phyloP scores from a whole-genome alignment of 2,329 filamentous ascomycete genomes.

The Diaporthe sp. region DNA sequence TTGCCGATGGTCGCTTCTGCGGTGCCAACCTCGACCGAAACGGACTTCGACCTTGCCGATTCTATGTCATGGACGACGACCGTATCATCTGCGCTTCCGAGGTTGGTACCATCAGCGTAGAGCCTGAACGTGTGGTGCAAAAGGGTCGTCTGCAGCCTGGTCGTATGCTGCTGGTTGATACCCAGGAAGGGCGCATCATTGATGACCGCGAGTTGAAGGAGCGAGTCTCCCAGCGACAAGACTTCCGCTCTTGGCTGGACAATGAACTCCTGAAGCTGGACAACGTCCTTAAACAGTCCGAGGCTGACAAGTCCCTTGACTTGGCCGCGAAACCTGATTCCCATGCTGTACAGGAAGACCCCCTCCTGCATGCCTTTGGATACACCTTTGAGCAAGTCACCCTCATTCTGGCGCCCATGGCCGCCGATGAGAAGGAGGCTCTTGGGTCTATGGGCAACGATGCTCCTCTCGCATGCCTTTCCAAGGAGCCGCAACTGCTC shows the following conservation, averaged over 20 bases:
- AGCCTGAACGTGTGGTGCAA: constrained; percentile 89
- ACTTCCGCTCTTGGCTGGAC: constrained; percentile 91
- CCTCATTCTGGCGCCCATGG: constrained; percentile 92
- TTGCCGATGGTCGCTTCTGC: constrained; percentile 95
- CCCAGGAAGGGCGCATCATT: constrained; percentile 87
- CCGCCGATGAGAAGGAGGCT: constrained; percentile 95
- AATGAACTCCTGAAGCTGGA: constrained; percentile 86
- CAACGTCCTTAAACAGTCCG: constrained; percentile 73
- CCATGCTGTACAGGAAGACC: constrained; percentile 82
- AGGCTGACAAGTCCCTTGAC: constrained; percentile 67
- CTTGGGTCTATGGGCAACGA: constrained; percentile 99
- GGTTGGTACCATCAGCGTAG: constrained; percentile 91
- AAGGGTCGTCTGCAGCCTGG: constrained; percentile 95
- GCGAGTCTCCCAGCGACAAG: constrained; percentile 84
- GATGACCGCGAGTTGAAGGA: constrained; percentile 93
- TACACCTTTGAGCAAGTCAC: constrained; percentile 97
- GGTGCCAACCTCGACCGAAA: constrained; percentile 97
- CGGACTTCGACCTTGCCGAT: constrained; percentile 93
- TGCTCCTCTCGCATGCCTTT: constrained; percentile 89
- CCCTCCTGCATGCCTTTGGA: constrained; percentile 85
- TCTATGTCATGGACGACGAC: constrained; percentile 96
- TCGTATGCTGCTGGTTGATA: constrained; percentile 96
- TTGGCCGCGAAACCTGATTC: constrained; percentile 76
- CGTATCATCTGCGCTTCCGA: constrained; percentile 97
- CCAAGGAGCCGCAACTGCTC: constrained; percentile 87